Evolutionary conservation across 371 early-diverging fungal species (phyloP), one percentile per base, ranked within the genome.

Genomic region (Apophysomyces variabilis): DNA sequence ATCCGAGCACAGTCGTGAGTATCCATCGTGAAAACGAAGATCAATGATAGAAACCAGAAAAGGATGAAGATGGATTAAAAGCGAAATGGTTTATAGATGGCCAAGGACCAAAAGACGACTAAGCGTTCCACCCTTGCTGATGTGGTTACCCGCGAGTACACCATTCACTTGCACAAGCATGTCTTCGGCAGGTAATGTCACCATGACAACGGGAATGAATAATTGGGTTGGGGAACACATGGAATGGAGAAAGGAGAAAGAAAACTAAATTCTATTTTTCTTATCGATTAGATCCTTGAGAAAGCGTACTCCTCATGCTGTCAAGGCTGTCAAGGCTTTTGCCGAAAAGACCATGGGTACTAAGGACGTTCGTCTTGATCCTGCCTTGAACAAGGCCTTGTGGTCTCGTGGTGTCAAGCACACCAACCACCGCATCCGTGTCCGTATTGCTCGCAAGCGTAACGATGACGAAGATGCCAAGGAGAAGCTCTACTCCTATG

Each of bases 401-500:
- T 97, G 97, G 97, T 74, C 85, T 68, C 85, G 85, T 63, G 97
- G 97, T 74, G 85, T 97, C 80, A 94, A 91, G 89, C 80, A 86
- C 65, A 92, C 95, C 57, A 92, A 92, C 69, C 91, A 90, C 91
- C 90, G 96, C 75, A 88, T 97, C 73, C 93, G 96, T 66, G 89
- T 97, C 65, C 93, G 95, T 65, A 76, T 96, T 69, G 73, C 95
- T 71, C 90, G 96, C 76, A 90, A 90, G 83, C 90, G 95, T 77
- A 95, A 93, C 87, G 97, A 97, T 71, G 93, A 89, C 74, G 95
- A 95, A 80, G 88, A 92, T 62, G 92, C 94, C 77, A 90, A 87
- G 77, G 93, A 95, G 85, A 95, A 95, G 91, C 87, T 96, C 54
- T 96, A 92, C 91, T 93, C 95, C 70, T 82, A 86, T 66, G 95